Percentiles rank a stretch among this genome's conserved stretches.
phyloP scores from a whole-genome alignment of 176 grass and related monocot genomes.

The Areca catechu region DNA sequence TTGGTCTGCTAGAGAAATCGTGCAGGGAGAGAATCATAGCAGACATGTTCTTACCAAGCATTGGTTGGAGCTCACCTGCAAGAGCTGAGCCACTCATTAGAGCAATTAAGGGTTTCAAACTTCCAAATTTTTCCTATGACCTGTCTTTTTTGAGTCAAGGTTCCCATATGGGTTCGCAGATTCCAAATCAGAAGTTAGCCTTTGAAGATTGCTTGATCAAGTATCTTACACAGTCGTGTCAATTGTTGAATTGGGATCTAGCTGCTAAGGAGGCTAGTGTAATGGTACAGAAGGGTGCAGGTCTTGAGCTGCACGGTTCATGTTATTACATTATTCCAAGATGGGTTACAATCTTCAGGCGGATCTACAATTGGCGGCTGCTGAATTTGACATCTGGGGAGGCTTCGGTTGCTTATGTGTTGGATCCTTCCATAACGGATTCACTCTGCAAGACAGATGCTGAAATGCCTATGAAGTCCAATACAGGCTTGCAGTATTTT shows the following conservation, averaged over 20 bases:
- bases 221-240: no score
- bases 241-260: no score
- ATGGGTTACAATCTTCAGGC: slow-evolving; percentile 62
- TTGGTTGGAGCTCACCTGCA: slow-evolving; percentile 45
- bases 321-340: slow-evolving; percentile 52
- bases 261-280: no score
- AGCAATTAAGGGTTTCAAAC: slow-evolving; percentile 14
- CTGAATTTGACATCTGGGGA: slow-evolving; percentile 28
- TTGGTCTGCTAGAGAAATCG: slow-evolving; percentile 42
- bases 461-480: neutral
- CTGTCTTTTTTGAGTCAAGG: slow-evolving; percentile 64
- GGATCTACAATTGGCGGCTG: slow-evolving; percentile 69
- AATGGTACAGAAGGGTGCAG: slow-evolving; percentile 60
- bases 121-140: slow-evolving; percentile 48
- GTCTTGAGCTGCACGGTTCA: slow-evolving; percentile 45
- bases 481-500: neutral
- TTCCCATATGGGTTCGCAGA: slow-evolving; percentile 42
- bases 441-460: slow-evolving; percentile 2
- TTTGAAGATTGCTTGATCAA: no score
- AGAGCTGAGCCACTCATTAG: slow-evolving; percentile 40
- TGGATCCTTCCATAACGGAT: slow-evolving; percentile 1
- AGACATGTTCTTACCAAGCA: slow-evolving; percentile 57
- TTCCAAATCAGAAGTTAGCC: no score
- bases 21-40: slow-evolving; percentile 39
- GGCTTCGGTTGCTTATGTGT: slow-evolving; percentile 57